These are phyloP conservation scores for Coemansia biformis DNA, from an alignment of 192 early-diverging fungal species.

Conservation along the genomic window DNA sequence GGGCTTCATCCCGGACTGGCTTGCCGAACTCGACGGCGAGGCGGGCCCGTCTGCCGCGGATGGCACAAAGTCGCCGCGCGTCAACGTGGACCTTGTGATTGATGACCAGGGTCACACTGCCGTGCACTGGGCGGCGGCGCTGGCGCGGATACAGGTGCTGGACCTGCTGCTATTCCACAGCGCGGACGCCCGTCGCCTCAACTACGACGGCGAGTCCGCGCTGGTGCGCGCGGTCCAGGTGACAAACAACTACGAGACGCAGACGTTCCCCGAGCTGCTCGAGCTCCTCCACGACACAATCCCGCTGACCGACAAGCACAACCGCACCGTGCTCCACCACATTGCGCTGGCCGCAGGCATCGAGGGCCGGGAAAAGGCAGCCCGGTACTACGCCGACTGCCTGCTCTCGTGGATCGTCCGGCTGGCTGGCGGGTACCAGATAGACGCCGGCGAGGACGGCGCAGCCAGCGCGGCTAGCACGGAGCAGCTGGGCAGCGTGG, in stretches of 20 bases:
- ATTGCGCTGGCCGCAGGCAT: slow-evolving; percentile 66
- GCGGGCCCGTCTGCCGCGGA: not conserved
- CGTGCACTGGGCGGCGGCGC: slow-evolving; percentile 93
- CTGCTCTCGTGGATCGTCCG: slow-evolving; percentile 62
- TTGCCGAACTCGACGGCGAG: slow-evolving; percentile 9
- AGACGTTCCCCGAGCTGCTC: slow-evolving; percentile 68
- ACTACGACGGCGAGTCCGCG: slow-evolving; percentile 81
- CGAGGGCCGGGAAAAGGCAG: slow-evolving; percentile 66
- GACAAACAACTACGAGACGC: slow-evolving; percentile 79
- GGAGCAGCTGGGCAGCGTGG: not conserved
- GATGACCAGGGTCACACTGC: slow-evolving; percentile 94
- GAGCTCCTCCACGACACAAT: slow-evolving; percentile 72
- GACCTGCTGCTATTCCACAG: slow-evolving; percentile 71
- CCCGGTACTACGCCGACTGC: slow-evolving; percentile 87
- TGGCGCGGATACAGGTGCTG: slow-evolving; percentile 70
- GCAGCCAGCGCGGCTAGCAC: not conserved
- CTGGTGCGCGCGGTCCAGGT: slow-evolving; percentile 83
- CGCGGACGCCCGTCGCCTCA: slow-evolving; percentile 63
- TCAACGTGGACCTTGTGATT: slow-evolving; percentile 79
- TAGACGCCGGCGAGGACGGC: slow-evolving; percentile 19
- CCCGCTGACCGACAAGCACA: slow-evolving; percentile 66
- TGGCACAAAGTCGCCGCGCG: slow-evolving; percentile 1
- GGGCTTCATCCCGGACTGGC: slow-evolving; percentile 55
- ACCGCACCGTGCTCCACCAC: slow-evolving; percentile 90
- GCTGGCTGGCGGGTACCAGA: slow-evolving; percentile 46